Conservation (phyloP, 352 stramenopile species). For the Phytopythium mirpurense region DNA sequence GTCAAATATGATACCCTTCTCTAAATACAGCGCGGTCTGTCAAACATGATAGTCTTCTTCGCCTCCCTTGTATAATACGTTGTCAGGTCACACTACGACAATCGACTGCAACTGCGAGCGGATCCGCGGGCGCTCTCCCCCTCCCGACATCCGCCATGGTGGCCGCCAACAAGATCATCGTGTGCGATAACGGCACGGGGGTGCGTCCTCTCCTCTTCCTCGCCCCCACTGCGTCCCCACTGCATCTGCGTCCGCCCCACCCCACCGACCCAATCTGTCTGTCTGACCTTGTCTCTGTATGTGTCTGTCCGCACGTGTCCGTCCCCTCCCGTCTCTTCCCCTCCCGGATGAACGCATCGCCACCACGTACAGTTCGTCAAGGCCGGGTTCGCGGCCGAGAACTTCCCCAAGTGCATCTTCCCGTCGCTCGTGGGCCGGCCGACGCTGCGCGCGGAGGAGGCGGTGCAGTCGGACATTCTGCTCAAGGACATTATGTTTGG, state of each 20-base stretch:
- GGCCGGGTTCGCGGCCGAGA: slow-evolving; percentile 92
- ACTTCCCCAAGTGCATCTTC: slow-evolving; percentile 94
- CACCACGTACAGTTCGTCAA: slow-evolving; percentile 87
- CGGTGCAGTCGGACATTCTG: slow-evolving; percentile 77
- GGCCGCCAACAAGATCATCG: slow-evolving; percentile 83
- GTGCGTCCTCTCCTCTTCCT: slow-evolving; percentile 24
- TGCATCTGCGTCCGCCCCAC: no score
- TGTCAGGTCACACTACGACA: slow-evolving; percentile 4
- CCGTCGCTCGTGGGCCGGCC: slow-evolving; percentile 92
- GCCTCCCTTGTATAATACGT: neutral
- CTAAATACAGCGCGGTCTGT: neutral
- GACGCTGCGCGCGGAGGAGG: slow-evolving; percentile 92
- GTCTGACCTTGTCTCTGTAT: neutral
- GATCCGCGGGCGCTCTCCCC: neutral
- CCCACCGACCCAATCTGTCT: no score
- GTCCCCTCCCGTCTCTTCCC: no score
- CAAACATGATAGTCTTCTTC: slow-evolving; percentile 1
- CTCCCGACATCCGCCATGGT: slow-evolving; percentile 38
- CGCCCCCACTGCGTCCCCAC: no score
- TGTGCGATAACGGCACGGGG: slow-evolving; percentile 87
- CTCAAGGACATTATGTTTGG: slow-evolving; percentile 95
- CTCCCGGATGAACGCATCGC: no score
- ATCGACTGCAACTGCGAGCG: no score
- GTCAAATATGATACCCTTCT: no score
- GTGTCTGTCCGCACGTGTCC: neutral